Evolutionary conservation across 139 green algal species (phyloP).

Genomic region (Deuterostichococcus epilithicus): DNA sequence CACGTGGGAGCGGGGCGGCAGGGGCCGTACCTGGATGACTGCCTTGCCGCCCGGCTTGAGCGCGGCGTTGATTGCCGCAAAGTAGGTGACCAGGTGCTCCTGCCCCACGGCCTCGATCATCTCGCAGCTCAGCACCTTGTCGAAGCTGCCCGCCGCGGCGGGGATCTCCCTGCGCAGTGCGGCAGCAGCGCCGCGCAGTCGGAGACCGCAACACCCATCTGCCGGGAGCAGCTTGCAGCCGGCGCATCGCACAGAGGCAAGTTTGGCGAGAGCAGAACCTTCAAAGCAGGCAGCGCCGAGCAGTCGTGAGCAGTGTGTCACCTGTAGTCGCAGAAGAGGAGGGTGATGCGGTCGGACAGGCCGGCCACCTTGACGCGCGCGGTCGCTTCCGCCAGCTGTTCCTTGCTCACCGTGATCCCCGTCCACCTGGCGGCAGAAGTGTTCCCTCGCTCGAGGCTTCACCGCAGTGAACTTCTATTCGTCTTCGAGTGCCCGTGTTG

Average conservation of each 20-base stretch:
- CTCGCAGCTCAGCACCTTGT: conserved; percentile 86
- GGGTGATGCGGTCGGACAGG: conserved; percentile 69
- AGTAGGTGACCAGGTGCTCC: conserved; percentile 85
- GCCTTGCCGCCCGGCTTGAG: conserved; percentile 74
- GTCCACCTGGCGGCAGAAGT: conserved; percentile 35
- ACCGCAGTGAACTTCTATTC: too few species aligned
- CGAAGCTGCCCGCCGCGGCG: conserved; percentile 44
- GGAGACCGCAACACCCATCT: too few species aligned
- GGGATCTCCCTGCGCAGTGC: background rate
- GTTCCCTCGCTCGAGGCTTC: too few species aligned
- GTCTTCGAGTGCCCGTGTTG: too few species aligned
- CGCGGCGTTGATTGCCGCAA: conserved; percentile 58
- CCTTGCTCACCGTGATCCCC: conserved; percentile 84
- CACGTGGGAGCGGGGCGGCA: too few species aligned
- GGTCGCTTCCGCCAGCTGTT: conserved; percentile 86
- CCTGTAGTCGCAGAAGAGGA: conserved; percentile 93
- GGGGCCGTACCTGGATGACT: conserved; percentile 62
- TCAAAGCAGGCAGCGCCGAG: too few species aligned
- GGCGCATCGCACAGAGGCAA: too few species aligned
- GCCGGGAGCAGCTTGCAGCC: too few species aligned
- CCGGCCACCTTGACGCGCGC: conserved; percentile 74
- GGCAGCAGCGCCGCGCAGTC: too few species aligned
- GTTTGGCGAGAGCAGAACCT: too few species aligned
- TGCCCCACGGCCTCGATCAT: conserved; percentile 99
- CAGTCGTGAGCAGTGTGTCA: background rate